A percentile compares a stretch with the other conserved stretches of the same genome.
Conservation (phyloP, 805 yeast species). For the Lachancea dasiensis region DNA sequence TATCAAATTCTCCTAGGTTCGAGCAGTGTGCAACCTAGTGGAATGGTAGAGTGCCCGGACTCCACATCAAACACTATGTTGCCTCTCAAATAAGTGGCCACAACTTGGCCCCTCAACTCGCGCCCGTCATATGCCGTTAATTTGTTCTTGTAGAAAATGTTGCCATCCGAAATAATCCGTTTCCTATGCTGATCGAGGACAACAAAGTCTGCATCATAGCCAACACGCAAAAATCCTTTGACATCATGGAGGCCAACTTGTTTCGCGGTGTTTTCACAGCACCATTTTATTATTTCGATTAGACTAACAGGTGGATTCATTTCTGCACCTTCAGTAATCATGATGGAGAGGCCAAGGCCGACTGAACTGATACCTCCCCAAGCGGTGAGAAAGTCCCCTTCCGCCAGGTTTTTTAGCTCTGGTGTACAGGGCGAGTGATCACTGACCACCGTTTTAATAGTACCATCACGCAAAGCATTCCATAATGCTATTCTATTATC, state of each 20-base stretch:
- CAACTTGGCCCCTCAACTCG: constrained; percentile 62
- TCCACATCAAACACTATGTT: constrained; percentile 51
- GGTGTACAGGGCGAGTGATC: constrained; percentile 98
- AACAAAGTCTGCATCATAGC: constrained; percentile 84
- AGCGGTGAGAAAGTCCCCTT: constrained; percentile 84
- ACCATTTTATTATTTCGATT: constrained; percentile 70
- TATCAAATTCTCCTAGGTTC: constrained; percentile 48
- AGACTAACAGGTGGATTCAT: constrained; percentile 47
- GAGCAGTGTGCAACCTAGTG: constrained; percentile 55
- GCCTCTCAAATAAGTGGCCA: constrained; percentile 79
- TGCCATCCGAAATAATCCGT: constrained; percentile 46
- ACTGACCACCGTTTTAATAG: constrained; percentile 80
- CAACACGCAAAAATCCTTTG: constrained; percentile 69
- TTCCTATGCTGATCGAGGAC: constrained; percentile 62
- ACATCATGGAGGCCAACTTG: constrained; percentile 71
- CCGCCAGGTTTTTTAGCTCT: constrained; percentile 69
- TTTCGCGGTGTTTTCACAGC: constrained; percentile 72
- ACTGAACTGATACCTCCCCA: constrained; percentile 97
- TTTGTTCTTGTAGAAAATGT: constrained; percentile 75
- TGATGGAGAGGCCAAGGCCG: constrained; percentile 79
- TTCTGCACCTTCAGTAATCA: constrained; percentile 64
- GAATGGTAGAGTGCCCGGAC: constrained; percentile 47
- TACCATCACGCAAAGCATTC: constrained; percentile 62
- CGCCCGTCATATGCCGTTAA: constrained; percentile 80
- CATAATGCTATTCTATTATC: constrained; percentile 68